These are phyloP conservation scores for Sporothrix brasiliensis DNA, from an alignment of 2,329 filamentous ascomycete genomes.

Conservation along the genomic window DNA sequence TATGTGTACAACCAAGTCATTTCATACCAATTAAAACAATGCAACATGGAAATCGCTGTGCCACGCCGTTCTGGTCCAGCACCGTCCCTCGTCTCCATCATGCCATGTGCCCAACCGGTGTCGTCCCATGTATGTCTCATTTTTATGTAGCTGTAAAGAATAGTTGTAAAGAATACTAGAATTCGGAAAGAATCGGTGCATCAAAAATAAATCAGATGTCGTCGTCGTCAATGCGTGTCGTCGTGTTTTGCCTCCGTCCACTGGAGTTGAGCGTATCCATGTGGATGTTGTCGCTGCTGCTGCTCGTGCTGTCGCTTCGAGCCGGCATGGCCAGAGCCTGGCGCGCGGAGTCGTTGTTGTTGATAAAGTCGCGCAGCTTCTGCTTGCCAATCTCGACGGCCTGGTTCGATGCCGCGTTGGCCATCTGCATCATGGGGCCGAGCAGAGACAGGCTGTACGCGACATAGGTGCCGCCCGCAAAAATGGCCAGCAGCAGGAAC, in stretches of 20 bases:
- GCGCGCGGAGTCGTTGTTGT: conserved; percentile 80
- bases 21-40: conserved; percentile 8
- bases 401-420: conserved; percentile 82
- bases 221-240: conserved; percentile 55
- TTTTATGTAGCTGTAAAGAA: not conserved
- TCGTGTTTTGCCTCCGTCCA: conserved; percentile 56
- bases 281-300: conserved; percentile 54
- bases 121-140: conserved; percentile 4
- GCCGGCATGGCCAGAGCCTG: conserved; percentile 78
- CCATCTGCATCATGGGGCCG: conserved; percentile 94
- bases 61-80: not conserved
- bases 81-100: not conserved
- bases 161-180: not conserved
- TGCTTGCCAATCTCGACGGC: conserved; percentile 90
- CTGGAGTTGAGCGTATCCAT: conserved; percentile 63
- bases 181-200: not conserved
- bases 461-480: conserved; percentile 77
- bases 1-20: conserved; percentile 6
- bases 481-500: conserved; percentile 73
- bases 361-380: conserved; percentile 84
- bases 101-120: conserved; percentile 2
- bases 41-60: conserved; percentile 1
- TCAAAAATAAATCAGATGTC: conserved; percentile 52
- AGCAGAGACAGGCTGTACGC: conserved; percentile 94
- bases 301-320: conserved; percentile 39